Conservation (phyloP, 768 basidiomycete genomes). For the Auricularia sp. region DNA sequence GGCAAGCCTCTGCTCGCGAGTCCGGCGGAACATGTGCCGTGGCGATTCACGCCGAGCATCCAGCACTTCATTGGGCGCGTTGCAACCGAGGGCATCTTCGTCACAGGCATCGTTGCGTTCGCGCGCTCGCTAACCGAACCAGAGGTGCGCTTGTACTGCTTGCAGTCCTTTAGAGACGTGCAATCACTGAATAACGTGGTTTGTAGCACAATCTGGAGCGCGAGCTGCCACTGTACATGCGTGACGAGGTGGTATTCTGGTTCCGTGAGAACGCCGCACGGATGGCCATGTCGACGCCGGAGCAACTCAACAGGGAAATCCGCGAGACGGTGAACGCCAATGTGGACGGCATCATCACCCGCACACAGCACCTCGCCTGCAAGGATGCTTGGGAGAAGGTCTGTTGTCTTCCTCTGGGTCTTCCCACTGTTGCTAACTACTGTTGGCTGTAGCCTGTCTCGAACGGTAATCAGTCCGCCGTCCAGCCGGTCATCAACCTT, state of each 20-base stretch:
- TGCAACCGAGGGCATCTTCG: slow-evolving; percentile 81
- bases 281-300: slow-evolving; percentile 43
- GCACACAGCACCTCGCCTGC: slow-evolving; percentile 77
- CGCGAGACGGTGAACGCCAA: slow-evolving; percentile 38
- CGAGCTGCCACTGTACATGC: slow-evolving; percentile 80
- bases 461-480: neutral
- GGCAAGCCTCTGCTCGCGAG: slow-evolving; percentile 49
- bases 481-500: slow-evolving; percentile 22
- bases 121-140: slow-evolving; percentile 84
- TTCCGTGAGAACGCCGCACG: slow-evolving; percentile 37
- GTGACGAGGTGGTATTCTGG: slow-evolving; percentile 87
- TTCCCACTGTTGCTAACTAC: slow-evolving; percentile 14
- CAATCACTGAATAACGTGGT: neutral
- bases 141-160: slow-evolving; percentile 43
- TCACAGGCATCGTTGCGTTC: slow-evolving; percentile 82
- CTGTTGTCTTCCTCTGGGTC: slow-evolving; percentile 3
- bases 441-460: neutral
- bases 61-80: slow-evolving; percentile 86
- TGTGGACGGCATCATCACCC: slow-evolving; percentile 64
- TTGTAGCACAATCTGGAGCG: slow-evolving; percentile 83
- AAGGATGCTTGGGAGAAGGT: slow-evolving; percentile 81
- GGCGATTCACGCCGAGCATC: slow-evolving; percentile 95
- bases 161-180: slow-evolving; percentile 4
- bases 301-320: slow-evolving; percentile 45
- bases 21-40: slow-evolving; percentile 83